These are phyloP conservation scores for Claviceps africana DNA, from an alignment of 2,329 filamentous ascomycete genomes.

Conservation along the genomic window DNA sequence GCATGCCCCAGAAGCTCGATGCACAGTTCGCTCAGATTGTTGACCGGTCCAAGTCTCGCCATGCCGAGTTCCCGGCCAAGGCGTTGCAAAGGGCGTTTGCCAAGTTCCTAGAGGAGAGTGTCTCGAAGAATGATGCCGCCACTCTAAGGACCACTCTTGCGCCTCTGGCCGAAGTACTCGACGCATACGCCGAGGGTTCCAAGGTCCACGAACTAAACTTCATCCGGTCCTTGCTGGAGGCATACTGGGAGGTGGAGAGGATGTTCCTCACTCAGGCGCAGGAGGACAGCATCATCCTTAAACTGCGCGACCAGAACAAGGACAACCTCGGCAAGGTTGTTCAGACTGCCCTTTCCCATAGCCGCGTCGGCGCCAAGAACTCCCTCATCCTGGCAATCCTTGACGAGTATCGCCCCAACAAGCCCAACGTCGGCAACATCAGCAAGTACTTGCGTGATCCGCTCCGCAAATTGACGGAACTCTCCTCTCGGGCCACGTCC, in stretches of 20 bases:
- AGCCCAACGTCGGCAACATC: constrained; percentile 76
- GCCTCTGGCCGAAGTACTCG: constrained; percentile 65
- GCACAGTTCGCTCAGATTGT: constrained; percentile 69
- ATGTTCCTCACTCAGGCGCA: constrained; percentile 80
- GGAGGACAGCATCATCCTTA: constrained; percentile 87
- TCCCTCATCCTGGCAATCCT: constrained; percentile 82
- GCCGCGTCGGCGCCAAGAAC: constrained; percentile 84
- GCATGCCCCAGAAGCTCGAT: constrained; percentile 92
- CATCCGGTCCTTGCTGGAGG: constrained; percentile 63
- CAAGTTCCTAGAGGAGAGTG: constrained; percentile 80
- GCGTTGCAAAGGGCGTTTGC: constrained; percentile 67
- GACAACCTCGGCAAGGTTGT: constrained; percentile 78
- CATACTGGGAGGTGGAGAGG: constrained; percentile 72
- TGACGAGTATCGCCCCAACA: constrained; percentile 90
- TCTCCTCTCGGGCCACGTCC: constrained; percentile 64
- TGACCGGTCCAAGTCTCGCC: constrained; percentile 64
- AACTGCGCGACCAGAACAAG: constrained; percentile 90
- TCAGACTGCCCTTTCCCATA: constrained; percentile 84
- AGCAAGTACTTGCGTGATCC: constrained; percentile 74
- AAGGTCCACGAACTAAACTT: constrained; percentile 81
- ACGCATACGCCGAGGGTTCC: constrained; percentile 70
- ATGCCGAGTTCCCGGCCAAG: constrained; percentile 84
- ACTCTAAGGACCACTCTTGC: constrained; percentile 58
- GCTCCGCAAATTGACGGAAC: constrained; percentile 75
- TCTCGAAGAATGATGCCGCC: constrained; percentile 57